Percentiles rank a stretch among this genome's conserved stretches.
phyloP scores from a whole-genome alignment of 2,329 filamentous ascomycete genomes.

The Xylariomycetidae sp. region DNA sequence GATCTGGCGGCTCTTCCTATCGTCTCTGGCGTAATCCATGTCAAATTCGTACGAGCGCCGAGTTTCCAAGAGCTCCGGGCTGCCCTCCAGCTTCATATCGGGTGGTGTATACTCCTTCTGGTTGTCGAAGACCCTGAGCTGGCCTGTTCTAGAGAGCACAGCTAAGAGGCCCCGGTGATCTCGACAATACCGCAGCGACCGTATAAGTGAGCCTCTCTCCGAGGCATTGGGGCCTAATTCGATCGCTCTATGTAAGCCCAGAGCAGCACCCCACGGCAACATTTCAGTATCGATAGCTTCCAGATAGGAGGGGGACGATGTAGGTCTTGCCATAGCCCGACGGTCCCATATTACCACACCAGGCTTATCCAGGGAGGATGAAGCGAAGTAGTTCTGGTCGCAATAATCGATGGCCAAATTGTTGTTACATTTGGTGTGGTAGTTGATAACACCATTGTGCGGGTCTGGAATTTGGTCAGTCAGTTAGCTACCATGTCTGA shows the following conservation, averaged over 20 bases:
- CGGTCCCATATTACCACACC: slow-evolving; percentile 76
- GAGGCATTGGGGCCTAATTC: slow-evolving; percentile 48
- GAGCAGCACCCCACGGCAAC: slow-evolving; percentile 57
- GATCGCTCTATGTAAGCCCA: slow-evolving; percentile 54
- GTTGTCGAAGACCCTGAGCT: slow-evolving; percentile 58
- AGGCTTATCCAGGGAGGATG: slow-evolving; percentile 70
- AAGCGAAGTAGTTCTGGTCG: slow-evolving; percentile 81
- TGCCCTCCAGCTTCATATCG: slow-evolving; percentile 36
- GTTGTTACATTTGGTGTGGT: slow-evolving; percentile 63
- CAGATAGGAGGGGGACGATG: slow-evolving; percentile 50
- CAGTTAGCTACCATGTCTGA: too few species aligned
- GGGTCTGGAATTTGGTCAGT: slow-evolving; percentile 35
- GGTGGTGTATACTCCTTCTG: slow-evolving; percentile 47
- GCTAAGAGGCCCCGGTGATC: slow-evolving; percentile 58
- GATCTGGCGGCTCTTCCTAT: slow-evolving; percentile 54
- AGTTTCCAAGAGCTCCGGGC: slow-evolving; percentile 56
- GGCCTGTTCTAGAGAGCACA: slow-evolving; percentile 57
- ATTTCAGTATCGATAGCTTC: slow-evolving; percentile 57
- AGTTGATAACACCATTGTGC: slow-evolving; percentile 50
- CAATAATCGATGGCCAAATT: slow-evolving; percentile 73
- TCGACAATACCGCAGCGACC: slow-evolving; percentile 58
- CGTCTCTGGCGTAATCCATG: slow-evolving; percentile 48
- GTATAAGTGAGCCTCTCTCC: slow-evolving; percentile 56
- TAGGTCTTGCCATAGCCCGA: slow-evolving; percentile 51
- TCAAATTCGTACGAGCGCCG: slow-evolving; percentile 59